Evolutionary conservation across 2,329 filamentous ascomycete species (phyloP).

Genomic region (Aquanectria penicillioides): DNA sequence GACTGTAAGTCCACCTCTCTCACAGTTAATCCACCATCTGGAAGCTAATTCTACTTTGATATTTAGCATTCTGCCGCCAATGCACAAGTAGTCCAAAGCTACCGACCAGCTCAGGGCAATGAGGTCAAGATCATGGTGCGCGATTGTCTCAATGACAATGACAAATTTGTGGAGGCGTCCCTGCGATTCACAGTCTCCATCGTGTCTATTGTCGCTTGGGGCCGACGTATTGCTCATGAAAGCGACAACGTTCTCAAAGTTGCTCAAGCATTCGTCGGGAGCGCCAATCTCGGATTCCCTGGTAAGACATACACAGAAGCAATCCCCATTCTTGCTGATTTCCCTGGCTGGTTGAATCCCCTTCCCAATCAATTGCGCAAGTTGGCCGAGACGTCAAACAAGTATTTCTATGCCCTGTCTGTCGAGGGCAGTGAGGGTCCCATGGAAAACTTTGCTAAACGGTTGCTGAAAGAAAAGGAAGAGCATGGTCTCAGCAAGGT

Average conservation of each 20-base stretch:
- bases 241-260: slow-evolving; percentile 18
- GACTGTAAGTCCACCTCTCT: background rate
- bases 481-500: slow-evolving; percentile 18
- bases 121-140: slow-evolving; percentile 9
- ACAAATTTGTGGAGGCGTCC: slow-evolving; percentile 1
- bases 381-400: slow-evolving; percentile 14
- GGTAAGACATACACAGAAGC: slow-evolving; percentile 21
- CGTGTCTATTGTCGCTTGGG: slow-evolving; percentile 19
- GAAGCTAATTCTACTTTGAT: background rate
- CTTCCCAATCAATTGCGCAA: slow-evolving; percentile 12
- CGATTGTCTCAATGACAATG: slow-evolving; percentile 8
- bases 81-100: slow-evolving; percentile 14
- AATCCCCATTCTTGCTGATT: slow-evolving; percentile 6
- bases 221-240: slow-evolving; percentile 3
- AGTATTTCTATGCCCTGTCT: slow-evolving; percentile 15
- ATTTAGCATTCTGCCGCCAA: slow-evolving; percentile 13
- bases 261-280: slow-evolving; percentile 20
- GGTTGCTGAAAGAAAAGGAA: slow-evolving; percentile 12
- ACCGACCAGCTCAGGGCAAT: slow-evolving; percentile 7
- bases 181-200: slow-evolving; percentile 21
- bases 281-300: slow-evolving; percentile 19
- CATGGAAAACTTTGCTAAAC: slow-evolving; percentile 16
- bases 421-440: slow-evolving; percentile 5
- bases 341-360: slow-evolving; percentile 13
- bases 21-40: no score